Percentiles rank a stretch among this genome's conserved stretches.
Evolutionary conservation across 148 eudicot genomes (phyloP).

Genomic region (Chenopodium album): DNA sequence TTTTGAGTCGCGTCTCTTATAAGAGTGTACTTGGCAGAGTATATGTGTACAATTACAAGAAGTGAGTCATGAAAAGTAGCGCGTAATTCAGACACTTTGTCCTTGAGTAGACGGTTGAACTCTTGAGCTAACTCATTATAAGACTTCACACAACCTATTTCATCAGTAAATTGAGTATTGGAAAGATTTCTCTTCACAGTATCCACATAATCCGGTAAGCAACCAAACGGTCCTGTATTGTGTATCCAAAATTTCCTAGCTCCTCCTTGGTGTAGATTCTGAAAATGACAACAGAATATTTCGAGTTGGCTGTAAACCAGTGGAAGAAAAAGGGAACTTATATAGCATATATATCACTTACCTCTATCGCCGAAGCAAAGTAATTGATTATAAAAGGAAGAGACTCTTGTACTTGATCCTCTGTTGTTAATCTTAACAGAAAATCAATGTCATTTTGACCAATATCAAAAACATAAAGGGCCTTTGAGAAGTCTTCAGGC

Average conservation of each 20-base stretch:
- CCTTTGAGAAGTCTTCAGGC: slow-evolving; percentile 46
- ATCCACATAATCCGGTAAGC: slow-evolving; percentile 50
- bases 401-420: slow-evolving; percentile 47
- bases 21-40: slow-evolving; percentile 54
- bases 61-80: slow-evolving; percentile 34
- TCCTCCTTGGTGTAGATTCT: slow-evolving; percentile 50
- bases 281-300: neutral
- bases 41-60: slow-evolving; percentile 59
- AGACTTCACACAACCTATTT: slow-evolving; percentile 46
- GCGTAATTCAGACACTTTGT: slow-evolving; percentile 40
- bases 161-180: slow-evolving; percentile 43
- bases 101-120: slow-evolving; percentile 48
- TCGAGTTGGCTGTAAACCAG: no score
- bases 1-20: slow-evolving; percentile 38
- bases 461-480: slow-evolving; percentile 64
- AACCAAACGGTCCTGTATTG: slow-evolving; percentile 82
- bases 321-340: no score
- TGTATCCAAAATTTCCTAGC: slow-evolving; percentile 74
- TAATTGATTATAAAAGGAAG: slow-evolving; percentile 51
- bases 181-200: slow-evolving; percentile 11
- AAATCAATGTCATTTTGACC: slow-evolving; percentile 70
- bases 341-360: slow-evolving; percentile 14
- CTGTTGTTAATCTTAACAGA: slow-evolving; percentile 46
- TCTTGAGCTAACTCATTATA: slow-evolving; percentile 53
- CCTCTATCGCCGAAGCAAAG: slow-evolving; percentile 49